phyloP scores from a whole-genome alignment of 2,329 filamentous ascomycete species.

The Seiridium unicorne region DNA sequence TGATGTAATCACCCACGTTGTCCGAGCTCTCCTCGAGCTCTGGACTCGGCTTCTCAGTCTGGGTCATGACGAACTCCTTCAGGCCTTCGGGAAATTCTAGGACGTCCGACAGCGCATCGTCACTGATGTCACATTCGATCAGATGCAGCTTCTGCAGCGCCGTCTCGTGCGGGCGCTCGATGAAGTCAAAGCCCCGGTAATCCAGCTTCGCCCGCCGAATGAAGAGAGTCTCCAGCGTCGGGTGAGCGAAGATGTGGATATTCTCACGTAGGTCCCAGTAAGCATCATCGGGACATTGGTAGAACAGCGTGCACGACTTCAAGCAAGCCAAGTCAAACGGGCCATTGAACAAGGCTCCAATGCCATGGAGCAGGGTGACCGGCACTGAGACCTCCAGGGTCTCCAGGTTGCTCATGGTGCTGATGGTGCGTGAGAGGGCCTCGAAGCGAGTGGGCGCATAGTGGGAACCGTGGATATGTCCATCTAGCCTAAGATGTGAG shows the following conservation, averaged over 20 bases:
- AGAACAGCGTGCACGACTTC: constrained; percentile 44
- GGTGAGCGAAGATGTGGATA: constrained; percentile 50
- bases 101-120: constrained; percentile 37
- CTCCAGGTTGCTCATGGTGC: constrained; percentile 49
- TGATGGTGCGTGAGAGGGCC: constrained; percentile 43
- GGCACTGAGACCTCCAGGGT: constrained; percentile 45
- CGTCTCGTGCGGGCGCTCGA: constrained; percentile 47
- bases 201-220: constrained; percentile 45
- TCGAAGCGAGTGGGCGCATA: constrained; percentile 34
- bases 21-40: constrained; percentile 46
- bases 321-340: constrained; percentile 49
- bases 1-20: constrained; percentile 44
- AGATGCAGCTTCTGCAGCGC: constrained; percentile 41
- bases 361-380: constrained; percentile 39
- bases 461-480: constrained; percentile 31
- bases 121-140: constrained; percentile 50
- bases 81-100: constrained; percentile 43
- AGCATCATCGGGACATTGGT: constrained; percentile 38
- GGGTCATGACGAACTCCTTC: constrained; percentile 46
- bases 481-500: constrained; percentile 37
- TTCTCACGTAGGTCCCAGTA: constrained; percentile 53
- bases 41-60: constrained; percentile 34
- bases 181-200: constrained; percentile 44
- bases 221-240: constrained; percentile 43
- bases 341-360: constrained; percentile 47